Evolutionary conservation across 352 stramenopile species (phyloP).

Genomic region (Pythium angustatum): DNA sequence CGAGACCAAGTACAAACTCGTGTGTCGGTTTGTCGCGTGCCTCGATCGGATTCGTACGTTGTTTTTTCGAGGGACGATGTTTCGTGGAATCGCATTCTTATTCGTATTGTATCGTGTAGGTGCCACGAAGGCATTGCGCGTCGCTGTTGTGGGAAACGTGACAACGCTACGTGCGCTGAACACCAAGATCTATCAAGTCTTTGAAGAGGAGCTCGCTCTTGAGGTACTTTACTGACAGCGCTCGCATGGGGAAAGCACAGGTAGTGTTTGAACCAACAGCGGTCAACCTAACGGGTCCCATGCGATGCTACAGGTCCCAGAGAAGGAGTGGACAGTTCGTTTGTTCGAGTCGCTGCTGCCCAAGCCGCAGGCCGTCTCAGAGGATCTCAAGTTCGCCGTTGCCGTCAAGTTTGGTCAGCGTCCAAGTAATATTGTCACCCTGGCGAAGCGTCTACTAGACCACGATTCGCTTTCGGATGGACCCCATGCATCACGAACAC

Average conservation of each 20-base stretch:
- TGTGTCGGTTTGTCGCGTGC: slow-evolving; percentile 58
- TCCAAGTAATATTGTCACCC: slow-evolving; percentile 66
- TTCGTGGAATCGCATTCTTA: too few relatives aligned
- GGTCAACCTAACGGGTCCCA: too few relatives aligned
- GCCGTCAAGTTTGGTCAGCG: slow-evolving; percentile 77
- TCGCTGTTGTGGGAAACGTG: slow-evolving; percentile 69
- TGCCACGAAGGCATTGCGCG: slow-evolving; percentile 31
- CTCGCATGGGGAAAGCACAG: too few relatives aligned
- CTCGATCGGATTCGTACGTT: slow-evolving; percentile 60
- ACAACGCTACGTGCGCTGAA: slow-evolving; percentile 57
- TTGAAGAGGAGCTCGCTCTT: slow-evolving; percentile 73
- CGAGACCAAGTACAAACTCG: slow-evolving; percentile 72
- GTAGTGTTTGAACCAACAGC: too few relatives aligned
- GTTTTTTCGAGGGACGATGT: too few relatives aligned
- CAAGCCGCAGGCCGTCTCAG: slow-evolving; percentile 30
- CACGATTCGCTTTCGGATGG: not conserved
- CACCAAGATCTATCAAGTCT: slow-evolving; percentile 67
- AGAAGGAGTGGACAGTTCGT: slow-evolving; percentile 53
- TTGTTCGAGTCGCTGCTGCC: slow-evolving; percentile 53
- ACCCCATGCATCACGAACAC: slow-evolving; percentile 23
- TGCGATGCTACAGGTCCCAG: slow-evolving; percentile 68
- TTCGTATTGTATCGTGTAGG: slow-evolving; percentile 26
- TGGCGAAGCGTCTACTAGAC: slow-evolving; percentile 45
- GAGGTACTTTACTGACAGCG: too few relatives aligned
- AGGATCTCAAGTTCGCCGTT: slow-evolving; percentile 55